Conservation (phyloP, 495 filamentous ascomycete genomes). For the Zalerion maritima region DNA sequence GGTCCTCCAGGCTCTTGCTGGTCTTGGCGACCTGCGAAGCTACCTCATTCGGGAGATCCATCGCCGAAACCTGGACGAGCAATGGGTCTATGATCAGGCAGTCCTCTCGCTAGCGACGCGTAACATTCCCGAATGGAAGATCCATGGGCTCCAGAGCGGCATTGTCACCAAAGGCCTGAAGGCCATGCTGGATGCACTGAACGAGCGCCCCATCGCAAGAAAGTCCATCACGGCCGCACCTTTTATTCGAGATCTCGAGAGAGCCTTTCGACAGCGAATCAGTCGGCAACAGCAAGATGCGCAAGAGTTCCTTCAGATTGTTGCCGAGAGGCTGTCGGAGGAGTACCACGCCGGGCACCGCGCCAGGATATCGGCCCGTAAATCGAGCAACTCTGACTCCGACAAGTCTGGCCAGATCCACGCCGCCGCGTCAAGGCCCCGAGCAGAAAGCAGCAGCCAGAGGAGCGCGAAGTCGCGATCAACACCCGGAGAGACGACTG, state of each 20-base stretch:
- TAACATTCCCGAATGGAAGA: constrained; percentile 45
- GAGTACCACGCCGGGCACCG: constrained; percentile 78
- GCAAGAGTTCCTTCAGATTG: constrained; percentile 93
- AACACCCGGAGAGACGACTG: constrained; percentile 12
- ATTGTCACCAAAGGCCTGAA: constrained; percentile 81
- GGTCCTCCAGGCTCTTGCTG: constrained; percentile 86
- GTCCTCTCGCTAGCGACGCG: constrained; percentile 31
- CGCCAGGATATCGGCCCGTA: constrained; percentile 43
- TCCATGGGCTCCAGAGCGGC: constrained; percentile 62
- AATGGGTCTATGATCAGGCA: constrained; percentile 49
- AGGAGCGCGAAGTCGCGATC: constrained; percentile 1
- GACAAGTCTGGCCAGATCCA: background rate
- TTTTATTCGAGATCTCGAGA: constrained; percentile 71
- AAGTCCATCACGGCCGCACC: constrained; percentile 79
- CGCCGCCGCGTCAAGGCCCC: too few species aligned
- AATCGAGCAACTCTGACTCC: too few species aligned
- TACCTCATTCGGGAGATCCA: constrained; percentile 84
- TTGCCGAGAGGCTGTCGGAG: constrained; percentile 80
- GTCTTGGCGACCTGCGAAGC: constrained; percentile 75
- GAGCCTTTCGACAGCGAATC: constrained; percentile 75
- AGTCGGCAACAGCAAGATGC: constrained; percentile 94
- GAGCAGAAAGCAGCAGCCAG: too few species aligned
- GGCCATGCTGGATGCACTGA: constrained; percentile 80
- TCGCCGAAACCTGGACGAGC: constrained; percentile 61
- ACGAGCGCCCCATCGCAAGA: constrained; percentile 83